Conservation (phyloP, 2,329 filamentous ascomycete genomes). For the Penicillium hordei region DNA sequence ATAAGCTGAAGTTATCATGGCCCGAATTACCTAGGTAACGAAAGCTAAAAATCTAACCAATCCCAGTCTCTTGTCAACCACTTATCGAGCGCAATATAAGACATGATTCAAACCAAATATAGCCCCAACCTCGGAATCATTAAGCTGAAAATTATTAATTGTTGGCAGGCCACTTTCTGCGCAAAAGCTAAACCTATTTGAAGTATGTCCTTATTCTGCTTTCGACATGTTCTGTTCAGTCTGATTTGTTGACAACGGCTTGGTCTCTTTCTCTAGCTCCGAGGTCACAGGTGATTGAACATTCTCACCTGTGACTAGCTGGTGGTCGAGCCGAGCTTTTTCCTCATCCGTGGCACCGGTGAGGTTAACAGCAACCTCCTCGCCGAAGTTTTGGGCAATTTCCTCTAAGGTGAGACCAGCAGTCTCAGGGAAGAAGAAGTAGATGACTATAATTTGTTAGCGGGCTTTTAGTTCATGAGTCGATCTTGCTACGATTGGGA, state of each 20-base stretch:
- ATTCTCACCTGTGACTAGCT: slow-evolving; percentile 3
- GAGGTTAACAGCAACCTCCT: slow-evolving; percentile 51
- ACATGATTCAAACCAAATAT: neutral
- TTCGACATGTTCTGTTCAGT: neutral
- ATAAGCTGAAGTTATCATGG: neutral
- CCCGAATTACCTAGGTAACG: neutral
- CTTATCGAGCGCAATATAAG: neutral
- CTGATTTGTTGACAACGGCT: neutral
- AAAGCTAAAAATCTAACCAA: neutral
- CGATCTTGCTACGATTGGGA: neutral
- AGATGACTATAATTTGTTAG: slow-evolving; percentile 36
- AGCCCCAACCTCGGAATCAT: neutral
- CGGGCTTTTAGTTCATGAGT: neutral
- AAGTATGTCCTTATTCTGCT: neutral
- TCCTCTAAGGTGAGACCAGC: slow-evolving; percentile 48
- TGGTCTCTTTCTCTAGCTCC: neutral
- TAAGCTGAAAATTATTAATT: neutral
- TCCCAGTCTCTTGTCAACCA: neutral
- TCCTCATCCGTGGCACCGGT: slow-evolving; percentile 47
- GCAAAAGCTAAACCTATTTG: neutral
- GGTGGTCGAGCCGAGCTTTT: slow-evolving; percentile 25
- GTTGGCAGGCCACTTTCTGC: neutral
- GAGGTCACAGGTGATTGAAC: neutral
- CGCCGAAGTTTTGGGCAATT: slow-evolving; percentile 50
- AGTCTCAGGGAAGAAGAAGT: slow-evolving; percentile 49